Evolutionary conservation across 2,329 filamentous ascomycete species (phyloP).

Genomic region (Verticillium dahliae): DNA sequence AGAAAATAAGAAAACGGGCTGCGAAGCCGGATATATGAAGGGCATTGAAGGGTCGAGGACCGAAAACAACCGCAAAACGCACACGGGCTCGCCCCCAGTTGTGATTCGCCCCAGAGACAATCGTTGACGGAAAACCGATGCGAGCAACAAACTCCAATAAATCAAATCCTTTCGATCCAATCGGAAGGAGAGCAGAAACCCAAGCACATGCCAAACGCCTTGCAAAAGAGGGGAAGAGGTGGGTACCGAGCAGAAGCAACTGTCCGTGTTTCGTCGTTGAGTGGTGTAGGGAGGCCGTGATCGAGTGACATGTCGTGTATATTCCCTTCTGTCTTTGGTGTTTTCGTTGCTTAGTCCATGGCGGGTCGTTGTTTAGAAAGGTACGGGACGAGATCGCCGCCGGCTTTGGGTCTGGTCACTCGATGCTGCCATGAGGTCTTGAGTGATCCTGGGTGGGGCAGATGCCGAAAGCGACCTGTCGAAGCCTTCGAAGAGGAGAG

Average conservation of each 20-base stretch:
- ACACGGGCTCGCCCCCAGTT: not conserved
- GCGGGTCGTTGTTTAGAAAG: not conserved
- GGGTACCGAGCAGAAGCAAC: not conserved
- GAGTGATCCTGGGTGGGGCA: slow-evolving; percentile 15
- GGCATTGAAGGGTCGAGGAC: not conserved
- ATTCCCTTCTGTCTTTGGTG: slow-evolving; percentile 23
- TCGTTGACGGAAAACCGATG: not conserved
- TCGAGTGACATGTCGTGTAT: not conserved
- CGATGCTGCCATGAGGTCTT: slow-evolving; percentile 2
- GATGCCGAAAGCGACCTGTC: slow-evolving; percentile 30
- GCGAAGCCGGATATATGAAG: not conserved
- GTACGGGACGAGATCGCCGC: not conserved
- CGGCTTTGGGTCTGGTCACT: not conserved
- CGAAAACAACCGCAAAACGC: not conserved
- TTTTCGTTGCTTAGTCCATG: slow-evolving; percentile 15
- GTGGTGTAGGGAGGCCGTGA: slow-evolving; percentile 10
- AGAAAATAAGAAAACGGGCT: not conserved
- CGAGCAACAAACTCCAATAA: not conserved
- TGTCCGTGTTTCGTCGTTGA: not conserved
- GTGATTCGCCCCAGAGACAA: not conserved
- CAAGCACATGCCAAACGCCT: not conserved
- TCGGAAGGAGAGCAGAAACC: not conserved
- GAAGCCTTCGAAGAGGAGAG: slow-evolving; percentile 40
- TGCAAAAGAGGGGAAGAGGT: not conserved
- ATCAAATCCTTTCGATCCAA: not conserved